Evolutionary conservation across 805 yeast genomes (phyloP).

Genomic region (Candida insectalens): DNA sequence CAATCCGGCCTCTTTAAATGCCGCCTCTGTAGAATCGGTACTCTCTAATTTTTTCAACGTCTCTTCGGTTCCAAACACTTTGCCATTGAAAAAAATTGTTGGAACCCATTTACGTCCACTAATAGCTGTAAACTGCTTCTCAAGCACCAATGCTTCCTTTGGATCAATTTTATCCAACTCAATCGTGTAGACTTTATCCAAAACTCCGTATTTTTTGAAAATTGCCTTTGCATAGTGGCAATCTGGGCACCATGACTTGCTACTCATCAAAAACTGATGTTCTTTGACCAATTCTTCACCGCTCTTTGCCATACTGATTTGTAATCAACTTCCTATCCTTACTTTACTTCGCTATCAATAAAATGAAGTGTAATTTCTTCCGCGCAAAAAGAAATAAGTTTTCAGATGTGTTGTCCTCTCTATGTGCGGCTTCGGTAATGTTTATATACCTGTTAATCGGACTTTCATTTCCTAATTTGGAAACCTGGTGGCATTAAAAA

Average conservation of each 20-base stretch:
- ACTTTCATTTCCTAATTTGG: too few relatives aligned
- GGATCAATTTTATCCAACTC: constrained; percentile 51
- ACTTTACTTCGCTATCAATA: too few relatives aligned
- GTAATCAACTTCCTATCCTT: too few relatives aligned
- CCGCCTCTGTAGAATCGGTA: constrained; percentile 23
- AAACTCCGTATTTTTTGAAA: constrained; percentile 43
- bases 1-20: constrained; percentile 25
- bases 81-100: constrained; percentile 50
- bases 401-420: too few relatives aligned
- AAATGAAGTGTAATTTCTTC: too few relatives aligned
- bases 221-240: constrained; percentile 53
- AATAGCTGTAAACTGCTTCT: constrained; percentile 44
- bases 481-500: too few relatives aligned
- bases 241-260: constrained; percentile 76
- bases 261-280: constrained; percentile 45
- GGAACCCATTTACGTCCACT: constrained; percentile 65
- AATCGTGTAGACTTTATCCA: constrained; percentile 39
- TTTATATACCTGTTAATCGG: too few relatives aligned
- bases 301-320: constrained; percentile 10
- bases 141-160: constrained; percentile 41
- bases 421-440: too few relatives aligned
- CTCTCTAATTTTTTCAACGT: constrained; percentile 32
- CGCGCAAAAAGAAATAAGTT: too few relatives aligned
- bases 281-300: constrained; percentile 38
- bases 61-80: constrained; percentile 48